Conservation (phyloP, 2,329 filamentous ascomycete genomes). For the Phialocephala subalpina region DNA sequence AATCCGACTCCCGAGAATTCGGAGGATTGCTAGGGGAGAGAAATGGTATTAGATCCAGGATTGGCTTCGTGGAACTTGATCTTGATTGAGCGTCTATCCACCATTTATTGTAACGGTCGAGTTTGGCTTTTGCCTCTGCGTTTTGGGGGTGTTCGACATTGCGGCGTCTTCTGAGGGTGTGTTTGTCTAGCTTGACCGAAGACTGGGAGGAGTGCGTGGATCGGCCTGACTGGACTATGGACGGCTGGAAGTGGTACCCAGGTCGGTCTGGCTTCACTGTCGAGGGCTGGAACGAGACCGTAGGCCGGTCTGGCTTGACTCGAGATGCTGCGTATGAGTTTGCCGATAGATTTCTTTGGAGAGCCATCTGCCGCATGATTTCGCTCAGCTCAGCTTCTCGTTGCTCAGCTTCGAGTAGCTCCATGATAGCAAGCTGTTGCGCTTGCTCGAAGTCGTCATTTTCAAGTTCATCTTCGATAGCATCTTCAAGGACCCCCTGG, state of each 20-base stretch:
- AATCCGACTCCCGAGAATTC: neutral
- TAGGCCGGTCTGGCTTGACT: too few species aligned
- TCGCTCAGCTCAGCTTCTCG: neutral
- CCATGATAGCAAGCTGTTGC: neutral
- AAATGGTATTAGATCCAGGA: neutral
- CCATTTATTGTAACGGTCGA: conserved; percentile 21
- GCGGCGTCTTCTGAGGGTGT: neutral
- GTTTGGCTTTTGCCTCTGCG: conserved; percentile 13
- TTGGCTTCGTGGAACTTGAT: neutral
- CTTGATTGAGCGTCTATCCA: conserved; percentile 9
- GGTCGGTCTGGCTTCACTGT: neutral
- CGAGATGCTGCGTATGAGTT: too few species aligned
- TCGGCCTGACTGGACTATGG: too few species aligned
- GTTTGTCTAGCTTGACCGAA: neutral
- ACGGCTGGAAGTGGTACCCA: neutral
- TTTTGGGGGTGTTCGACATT: neutral
- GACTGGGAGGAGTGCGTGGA: neutral
- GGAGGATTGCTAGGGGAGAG: neutral
- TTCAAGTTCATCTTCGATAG: neutral
- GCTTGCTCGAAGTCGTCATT: neutral
- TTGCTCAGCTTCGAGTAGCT: neutral
- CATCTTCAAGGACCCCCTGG: neutral
- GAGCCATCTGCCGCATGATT: neutral
- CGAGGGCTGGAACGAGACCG: neutral
- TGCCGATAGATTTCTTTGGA: neutral